Conservation (phyloP, 495 filamentous ascomycete species). For the Hypoxylon intermedium region DNA sequence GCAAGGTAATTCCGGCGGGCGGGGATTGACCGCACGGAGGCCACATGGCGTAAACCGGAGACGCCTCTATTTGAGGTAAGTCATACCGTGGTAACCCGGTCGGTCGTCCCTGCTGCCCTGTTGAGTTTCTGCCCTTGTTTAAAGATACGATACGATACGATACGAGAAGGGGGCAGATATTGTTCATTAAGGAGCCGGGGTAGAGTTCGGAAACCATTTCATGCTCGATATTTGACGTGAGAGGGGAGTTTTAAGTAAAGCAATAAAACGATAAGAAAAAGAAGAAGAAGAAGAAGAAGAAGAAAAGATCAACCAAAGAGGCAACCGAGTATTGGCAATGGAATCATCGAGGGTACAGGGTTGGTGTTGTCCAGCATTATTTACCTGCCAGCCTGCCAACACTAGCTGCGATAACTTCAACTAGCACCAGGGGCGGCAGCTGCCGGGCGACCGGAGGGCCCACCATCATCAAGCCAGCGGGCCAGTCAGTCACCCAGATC, state of each 20-base stretch:
- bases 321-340: neutral
- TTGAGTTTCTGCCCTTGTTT: neutral
- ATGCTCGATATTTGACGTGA: no score
- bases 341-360: neutral
- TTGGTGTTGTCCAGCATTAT: no score
- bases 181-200: neutral
- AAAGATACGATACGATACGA: neutral
- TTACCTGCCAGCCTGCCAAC: no score
- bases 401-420: no score
- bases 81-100: neutral
- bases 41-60: slow-evolving; percentile 19
- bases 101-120: no score
- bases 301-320: neutral
- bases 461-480: slow-evolving; percentile 26
- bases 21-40: slow-evolving; percentile 10
- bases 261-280: no score
- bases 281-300: no score
- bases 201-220: neutral
- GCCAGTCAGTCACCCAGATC: slow-evolving; percentile 31
- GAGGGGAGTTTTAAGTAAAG: no score
- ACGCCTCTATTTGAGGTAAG: slow-evolving; percentile 18
- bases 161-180: neutral
- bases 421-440: slow-evolving; percentile 27
- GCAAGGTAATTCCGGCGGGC: slow-evolving; percentile 5
- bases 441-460: slow-evolving; percentile 33